Evolutionary conservation across 371 early-diverging fungal genomes (phyloP), one percentile per base, ranked within the genome.

Genomic region (Paraphysoderma sedebokerense): DNA sequence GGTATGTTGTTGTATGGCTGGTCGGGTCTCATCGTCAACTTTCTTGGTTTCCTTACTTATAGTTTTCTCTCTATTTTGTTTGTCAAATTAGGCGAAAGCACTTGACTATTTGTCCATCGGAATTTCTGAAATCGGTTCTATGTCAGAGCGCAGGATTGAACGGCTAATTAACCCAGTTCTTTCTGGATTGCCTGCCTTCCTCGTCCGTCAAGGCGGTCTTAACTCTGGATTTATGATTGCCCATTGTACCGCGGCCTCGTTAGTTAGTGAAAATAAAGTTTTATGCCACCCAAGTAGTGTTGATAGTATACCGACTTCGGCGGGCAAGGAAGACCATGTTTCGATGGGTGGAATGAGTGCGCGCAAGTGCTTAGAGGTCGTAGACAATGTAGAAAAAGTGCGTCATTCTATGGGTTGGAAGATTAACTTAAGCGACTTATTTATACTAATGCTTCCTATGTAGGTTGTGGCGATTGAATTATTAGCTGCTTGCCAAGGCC

Each of bases 161-260:
- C 36, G 50, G 6, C 34, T 49, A 15, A 22, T 49, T 28, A 49
- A 49, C 35, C 45, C 50, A 15, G 26, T 32, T 13, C n/a, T 49
- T 2, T 39, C 40, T 12, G 50, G 50, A 0, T 23, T 49, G 15
- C 50, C 50, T 11, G 44, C 50, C 12, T 49, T 49, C 20, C 49
- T 49, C 4, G 45, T 44, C 17, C 20, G 32, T 5, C 3, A 49
- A 19, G 50, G 50, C 26, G 50, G 50, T n/a, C 49, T 49, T 28
- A 49, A 49, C 45, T 27, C 27, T 15, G 50, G 50, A 13, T 49
- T 49, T 38, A 49, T 49, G 50, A 49, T 49, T 9, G 49, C 50
- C 19, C 50, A 49, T 17, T 49, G 50, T 29, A 49, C 50, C 19
- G 50, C 50, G 3, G 50, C 50, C 23, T 27, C 44, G 32, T 34